phyloP scores from a whole-genome alignment of 768 basidiomycete genomes.

The Boletus edulis region DNA sequence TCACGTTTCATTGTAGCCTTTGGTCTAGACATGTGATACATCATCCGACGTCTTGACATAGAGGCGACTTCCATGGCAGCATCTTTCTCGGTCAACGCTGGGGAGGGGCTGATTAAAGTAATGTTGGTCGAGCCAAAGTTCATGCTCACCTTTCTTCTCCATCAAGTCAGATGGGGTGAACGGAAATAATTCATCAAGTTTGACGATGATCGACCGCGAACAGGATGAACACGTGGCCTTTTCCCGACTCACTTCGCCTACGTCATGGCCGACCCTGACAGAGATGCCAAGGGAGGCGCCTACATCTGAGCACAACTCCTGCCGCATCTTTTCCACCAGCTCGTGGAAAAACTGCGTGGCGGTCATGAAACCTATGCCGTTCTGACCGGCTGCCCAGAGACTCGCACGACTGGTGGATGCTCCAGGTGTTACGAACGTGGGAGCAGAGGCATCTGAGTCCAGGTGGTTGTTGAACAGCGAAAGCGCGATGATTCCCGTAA shows the following conservation, averaged over 20 bases:
- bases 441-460: conserved; percentile 3
- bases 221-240: neutral
- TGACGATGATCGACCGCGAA: neutral
- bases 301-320: neutral
- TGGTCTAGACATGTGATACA: conserved; percentile 14
- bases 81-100: conserved; percentile 11
- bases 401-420: conserved; percentile 15
- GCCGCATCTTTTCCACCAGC: neutral
- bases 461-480: conserved; percentile 14
- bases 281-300: neutral
- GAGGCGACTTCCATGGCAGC: conserved; percentile 12
- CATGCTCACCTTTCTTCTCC: conserved; percentile 3
- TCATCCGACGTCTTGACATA: conserved; percentile 12
- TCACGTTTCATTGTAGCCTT: conserved; percentile 5
- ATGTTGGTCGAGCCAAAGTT: neutral
- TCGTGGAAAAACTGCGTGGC: conserved; percentile 16
- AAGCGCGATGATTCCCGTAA: neutral
- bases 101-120: neutral
- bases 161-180: neutral
- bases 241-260: conserved; percentile 15
- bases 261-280: conserved; percentile 14
- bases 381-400: conserved; percentile 17
- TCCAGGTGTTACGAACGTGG: conserved; percentile 15
- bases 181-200: conserved; percentile 10
- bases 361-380: conserved; percentile 13